Evolutionary conservation across 2,329 filamentous ascomycete genomes (phyloP), one percentile per base, ranked within the genome.

Genomic region (Alternaria burnsii): DNA sequence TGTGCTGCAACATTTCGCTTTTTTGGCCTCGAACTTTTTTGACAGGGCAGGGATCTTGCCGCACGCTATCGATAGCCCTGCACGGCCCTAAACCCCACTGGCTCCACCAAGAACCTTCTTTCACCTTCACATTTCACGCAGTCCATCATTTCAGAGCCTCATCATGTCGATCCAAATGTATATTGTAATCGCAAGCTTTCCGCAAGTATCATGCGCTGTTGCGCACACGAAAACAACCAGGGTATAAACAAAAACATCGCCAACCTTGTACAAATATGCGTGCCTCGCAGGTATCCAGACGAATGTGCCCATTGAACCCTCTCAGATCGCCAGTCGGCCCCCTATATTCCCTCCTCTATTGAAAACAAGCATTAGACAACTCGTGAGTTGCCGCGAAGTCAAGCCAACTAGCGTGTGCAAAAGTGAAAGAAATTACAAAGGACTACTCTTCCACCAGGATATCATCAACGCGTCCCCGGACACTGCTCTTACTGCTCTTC

Each of bases 401-500:
- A 50, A 43, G 28, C 48, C 55, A 46, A 42, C 9, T 42, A 60
- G 24, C 24, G 32, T 26, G 32, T 34, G 53, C 51, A 59, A 50
- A 48, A 42, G 22, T 28, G 9, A 56, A 43, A 32, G 44, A 53
- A 52, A 52, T 50, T 42, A 55, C 30, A 50, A 51, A 34, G 36
- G 8, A 52, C 62, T 64, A 78, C 66, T 78, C 76, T 59, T 78
- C 76, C 47, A 70, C 65, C 47, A 78, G 69, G 58, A 69, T 72
- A 64, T 74, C 72, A 53, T 71, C 70, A 38, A 67, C 56, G 16
- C 61, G 64, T 46, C 70, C 71, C 59, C 63, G 69, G 5, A 78
- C 82, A 74, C 81, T 85, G 59, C 72, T 81, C 76, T 87, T 89
- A 73, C 85, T 88, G 46, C 82, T 82, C 80, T 91, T 92, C 76